Base-by-base conservation (phyloP, 192 early-diverging fungal genomes). In the Rhizophagus clarus region DNA sequence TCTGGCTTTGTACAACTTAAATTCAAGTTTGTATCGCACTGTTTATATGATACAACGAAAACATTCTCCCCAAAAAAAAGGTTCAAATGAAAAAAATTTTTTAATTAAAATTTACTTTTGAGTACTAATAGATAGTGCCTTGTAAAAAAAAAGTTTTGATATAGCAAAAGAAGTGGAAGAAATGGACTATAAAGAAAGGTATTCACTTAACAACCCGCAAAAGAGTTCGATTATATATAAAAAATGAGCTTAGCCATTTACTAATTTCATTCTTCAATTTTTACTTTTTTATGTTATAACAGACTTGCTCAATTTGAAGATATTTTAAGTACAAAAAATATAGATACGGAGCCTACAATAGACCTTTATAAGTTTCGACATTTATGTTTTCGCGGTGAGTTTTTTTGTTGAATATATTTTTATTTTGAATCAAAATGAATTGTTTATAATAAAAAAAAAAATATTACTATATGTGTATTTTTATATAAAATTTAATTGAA, bases 371-470 rank as follows among this genome's bases (percentile, higher is more conserved):
- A 64, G 37, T 92, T 92, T 82, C 81, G 86, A 62, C 83, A 88
- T 77, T 81, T 87, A 56, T 92, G 91, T 79, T 90, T 88, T 82
- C 72, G 82, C 79, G 91, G 91, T 90, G 51, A 68, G 76, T 12
- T 45, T 45, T 45, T 45, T 12, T 45, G 9, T 40, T 51, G 22
- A 26, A 45, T 51, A 28, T 26, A 42, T 40, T 34, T 64, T 64
- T 28, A 12, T 40, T 0, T 40, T 40, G 7, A 40, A 40, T 9
- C 37, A 28, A 12, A 10, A 7, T 26, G 24, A 24, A 22, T 28
- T 28, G 12, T 64, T 64, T 24, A 8, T 12, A 10, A 64, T 28
- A 24, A 29, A 28, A 56, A 22, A 20, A 51, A 15, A 51, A 51
- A 15, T 40, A 40, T 2, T 45, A 45, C 2, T 45, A 45, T 12